These are phyloP conservation scores for Dissophora ornata DNA, from an alignment of 192 early-diverging fungal genomes.

Conservation along the genomic window DNA sequence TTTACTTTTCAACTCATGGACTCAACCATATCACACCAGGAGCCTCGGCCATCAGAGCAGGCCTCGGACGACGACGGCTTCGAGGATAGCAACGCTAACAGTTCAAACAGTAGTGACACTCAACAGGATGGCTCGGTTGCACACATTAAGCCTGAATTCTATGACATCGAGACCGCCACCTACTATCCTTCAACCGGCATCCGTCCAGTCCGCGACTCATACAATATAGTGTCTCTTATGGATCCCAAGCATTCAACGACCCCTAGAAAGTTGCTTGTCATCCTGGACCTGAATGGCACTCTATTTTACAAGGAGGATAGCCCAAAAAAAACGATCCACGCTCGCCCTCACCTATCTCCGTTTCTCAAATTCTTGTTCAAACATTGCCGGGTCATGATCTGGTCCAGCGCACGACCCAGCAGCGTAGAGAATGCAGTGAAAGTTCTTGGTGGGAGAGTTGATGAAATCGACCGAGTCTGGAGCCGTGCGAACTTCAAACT, in stretches of 20 bases:
- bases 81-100: too few relatives aligned
- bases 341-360: constrained; percentile 61
- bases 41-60: background rate
- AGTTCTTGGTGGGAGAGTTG: constrained; percentile 51
- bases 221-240: constrained; percentile 1
- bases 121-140: too few relatives aligned
- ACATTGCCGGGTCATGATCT: constrained; percentile 77
- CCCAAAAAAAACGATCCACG: constrained; percentile 10
- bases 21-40: too few relatives aligned
- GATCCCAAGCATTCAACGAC: background rate
- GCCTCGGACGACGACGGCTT: too few relatives aligned
- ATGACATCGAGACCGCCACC: too few relatives aligned
- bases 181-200: too few relatives aligned
- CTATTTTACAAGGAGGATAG: constrained; percentile 59
- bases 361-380: constrained; percentile 68
- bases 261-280: constrained; percentile 55
- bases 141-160: too few relatives aligned
- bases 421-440: constrained; percentile 70
- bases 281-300: constrained; percentile 81
- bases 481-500: constrained; percentile 63
- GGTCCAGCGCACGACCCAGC: constrained; percentile 72
- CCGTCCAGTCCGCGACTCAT: constrained; percentile 23
- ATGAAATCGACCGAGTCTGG: constrained; percentile 64
- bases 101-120: too few relatives aligned
- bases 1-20: too few relatives aligned